Evolutionary conservation across 2,329 filamentous ascomycete species (phyloP), one percentile per base, ranked within the genome.

Genomic region (Claviceps africana): DNA sequence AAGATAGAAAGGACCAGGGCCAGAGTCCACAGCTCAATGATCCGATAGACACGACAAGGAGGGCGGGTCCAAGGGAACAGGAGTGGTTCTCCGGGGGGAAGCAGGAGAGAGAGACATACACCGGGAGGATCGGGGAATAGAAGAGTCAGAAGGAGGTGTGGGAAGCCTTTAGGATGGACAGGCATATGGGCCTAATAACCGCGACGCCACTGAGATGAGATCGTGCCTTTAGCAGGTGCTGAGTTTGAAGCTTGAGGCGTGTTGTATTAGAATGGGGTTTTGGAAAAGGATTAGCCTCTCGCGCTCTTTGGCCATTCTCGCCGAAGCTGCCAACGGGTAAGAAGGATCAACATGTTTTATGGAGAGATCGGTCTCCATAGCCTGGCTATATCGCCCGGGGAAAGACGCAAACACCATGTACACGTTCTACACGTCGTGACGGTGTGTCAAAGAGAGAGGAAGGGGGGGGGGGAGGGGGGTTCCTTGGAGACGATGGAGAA

Each of bases 121-220:
- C 42, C 33, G 31, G 46, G 47, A 39, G 47, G 46, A 28, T 37
- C 53, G 47, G 50, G 35, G 44, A 50, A 50, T 19, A 15, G 19
- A 30, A 50, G 53, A 54, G 50, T 52, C 47, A 47, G 51, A 35
- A 51, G 50, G 53, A 46, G 45, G 53, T 48, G 50, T 52, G 53
- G 50, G 47, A 52, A 52, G 47, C 40, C 17, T n/a, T 46, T 22
- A 54, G 42, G 50, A 52, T 54, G 47, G 47, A 48, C 50, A 44
- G 47, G 44, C 42, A 52, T 39, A 51, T 54, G 43, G 50, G 43
- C 42, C 43, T 50, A 17, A 48, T 47, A 17, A 51, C 53, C n/a
- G 42, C 45, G 40, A 49, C 39, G 40, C 28, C 40, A 40, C 48
- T 40, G 35, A 50, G 28, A 40, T 44, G 31, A 48, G 28, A 52